phyloP scores from a whole-genome alignment of 371 early-diverging fungal species.

The Enteropsectra breve region DNA sequence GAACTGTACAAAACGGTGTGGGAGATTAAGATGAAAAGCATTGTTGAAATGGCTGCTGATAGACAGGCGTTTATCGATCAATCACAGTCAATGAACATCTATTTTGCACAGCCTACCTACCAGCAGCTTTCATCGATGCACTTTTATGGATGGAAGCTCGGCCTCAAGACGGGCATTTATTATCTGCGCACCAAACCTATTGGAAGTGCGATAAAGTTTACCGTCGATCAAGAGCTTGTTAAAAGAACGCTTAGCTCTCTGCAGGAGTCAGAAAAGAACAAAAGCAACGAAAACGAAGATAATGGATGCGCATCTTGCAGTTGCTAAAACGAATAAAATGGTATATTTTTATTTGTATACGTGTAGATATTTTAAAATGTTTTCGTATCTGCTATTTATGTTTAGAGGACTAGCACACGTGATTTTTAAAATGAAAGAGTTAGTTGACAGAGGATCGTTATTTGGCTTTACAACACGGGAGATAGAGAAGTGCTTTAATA shows the following conservation, averaged over 20 bases:
- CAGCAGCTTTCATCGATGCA: slow-evolving; percentile 90
- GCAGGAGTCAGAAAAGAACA: slow-evolving; percentile 11
- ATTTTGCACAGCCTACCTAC: slow-evolving; percentile 77
- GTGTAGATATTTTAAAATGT: too few relatives aligned
- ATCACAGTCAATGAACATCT: slow-evolving; percentile 91
- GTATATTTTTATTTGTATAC: too few relatives aligned
- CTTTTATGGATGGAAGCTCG: slow-evolving; percentile 94
- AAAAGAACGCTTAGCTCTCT: slow-evolving; percentile 39
- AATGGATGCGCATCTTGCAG: slow-evolving; percentile 20
- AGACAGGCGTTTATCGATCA: slow-evolving; percentile 95
- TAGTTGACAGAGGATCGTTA: too few relatives aligned
- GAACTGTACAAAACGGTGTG: slow-evolving; percentile 91
- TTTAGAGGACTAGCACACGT: too few relatives aligned
- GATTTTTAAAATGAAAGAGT: too few relatives aligned
- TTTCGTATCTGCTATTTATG: too few relatives aligned
- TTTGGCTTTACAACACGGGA: too few relatives aligned
- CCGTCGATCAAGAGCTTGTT: slow-evolving; percentile 57
- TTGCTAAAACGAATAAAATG: too few relatives aligned
- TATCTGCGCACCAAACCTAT: slow-evolving; percentile 91
- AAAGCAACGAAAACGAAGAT: slow-evolving; percentile 15
- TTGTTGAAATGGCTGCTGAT: slow-evolving; percentile 69
- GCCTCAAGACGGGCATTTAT: slow-evolving; percentile 98
- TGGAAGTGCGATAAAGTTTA: slow-evolving; percentile 90
- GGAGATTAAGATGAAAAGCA: slow-evolving; percentile 78
- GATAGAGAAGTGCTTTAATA: too few relatives aligned